phyloP scores from a whole-genome alignment of 495 filamentous ascomycete genomes.

The Glonium stellatum region DNA sequence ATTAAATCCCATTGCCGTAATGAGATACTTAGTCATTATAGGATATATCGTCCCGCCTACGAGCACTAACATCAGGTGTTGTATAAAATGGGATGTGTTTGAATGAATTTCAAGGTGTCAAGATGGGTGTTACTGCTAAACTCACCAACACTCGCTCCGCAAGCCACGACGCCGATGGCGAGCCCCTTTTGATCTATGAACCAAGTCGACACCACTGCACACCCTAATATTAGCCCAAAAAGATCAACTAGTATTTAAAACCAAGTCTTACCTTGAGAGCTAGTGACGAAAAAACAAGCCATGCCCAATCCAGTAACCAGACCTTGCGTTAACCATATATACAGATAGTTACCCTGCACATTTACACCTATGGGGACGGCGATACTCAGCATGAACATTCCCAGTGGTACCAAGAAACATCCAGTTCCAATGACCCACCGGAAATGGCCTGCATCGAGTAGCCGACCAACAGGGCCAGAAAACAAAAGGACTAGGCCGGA shows the following conservation, averaged over 20 bases:
- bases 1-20: conserved; percentile 33
- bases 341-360: conserved; percentile 30
- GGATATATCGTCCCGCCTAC: conserved; percentile 37
- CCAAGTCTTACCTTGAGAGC: conserved; percentile 35
- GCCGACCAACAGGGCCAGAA: conserved; percentile 35
- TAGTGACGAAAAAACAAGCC: conserved; percentile 42
- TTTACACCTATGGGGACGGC: conserved; percentile 20
- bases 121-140: neutral
- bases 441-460: conserved; percentile 38
- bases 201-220: conserved; percentile 38
- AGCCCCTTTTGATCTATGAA: conserved; percentile 35
- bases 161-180: conserved; percentile 40
- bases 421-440: conserved; percentile 32
- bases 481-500: conserved; percentile 36
- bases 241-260: neutral
- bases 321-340: conserved; percentile 38
- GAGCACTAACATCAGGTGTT: neutral
- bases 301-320: conserved; percentile 39
- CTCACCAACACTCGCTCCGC: conserved; percentile 37
- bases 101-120: neutral
- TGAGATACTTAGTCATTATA: conserved; percentile 33
- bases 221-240: neutral
- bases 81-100: neutral
- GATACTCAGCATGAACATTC: conserved; percentile 36
- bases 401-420: conserved; percentile 30